phyloP scores from a whole-genome alignment of 345 rosid genomes.

The Rhodamnia rubescens region DNA sequence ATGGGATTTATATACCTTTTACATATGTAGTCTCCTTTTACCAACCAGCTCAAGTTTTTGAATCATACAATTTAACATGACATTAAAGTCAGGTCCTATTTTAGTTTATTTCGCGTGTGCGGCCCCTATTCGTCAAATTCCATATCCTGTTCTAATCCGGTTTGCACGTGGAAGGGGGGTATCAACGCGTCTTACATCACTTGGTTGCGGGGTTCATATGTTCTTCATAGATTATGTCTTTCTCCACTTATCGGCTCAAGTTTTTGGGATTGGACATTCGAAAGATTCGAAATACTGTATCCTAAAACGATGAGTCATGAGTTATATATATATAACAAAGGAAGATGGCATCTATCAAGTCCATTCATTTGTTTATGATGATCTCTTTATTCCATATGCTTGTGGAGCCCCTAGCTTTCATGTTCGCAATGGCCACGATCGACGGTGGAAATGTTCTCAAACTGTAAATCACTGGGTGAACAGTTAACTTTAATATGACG shows the following conservation, averaged over 20 bases:
- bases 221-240: neutral
- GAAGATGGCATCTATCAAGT: neutral
- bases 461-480: neutral
- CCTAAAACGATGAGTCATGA: neutral
- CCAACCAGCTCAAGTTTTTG: neutral
- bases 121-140: neutral
- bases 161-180: neutral
- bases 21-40: neutral
- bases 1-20: neutral
- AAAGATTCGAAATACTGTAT: neutral
- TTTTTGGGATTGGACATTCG: neutral
- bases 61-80: neutral
- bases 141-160: neutral
- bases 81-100: neutral
- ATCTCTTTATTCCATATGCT: neutral
- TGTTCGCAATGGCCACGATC: neutral
- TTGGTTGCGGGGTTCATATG: neutral
- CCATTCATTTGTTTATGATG: neutral
- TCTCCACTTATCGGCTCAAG: neutral
- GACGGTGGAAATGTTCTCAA: neutral
- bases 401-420: neutral
- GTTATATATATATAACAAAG: neutral
- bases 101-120: fast-evolving
- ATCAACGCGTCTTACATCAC: neutral
- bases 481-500: neutral